Evolutionary conservation across 2,329 filamentous ascomycete species (phyloP).

Genomic region (Ophiostoma triangulosporum): DNA sequence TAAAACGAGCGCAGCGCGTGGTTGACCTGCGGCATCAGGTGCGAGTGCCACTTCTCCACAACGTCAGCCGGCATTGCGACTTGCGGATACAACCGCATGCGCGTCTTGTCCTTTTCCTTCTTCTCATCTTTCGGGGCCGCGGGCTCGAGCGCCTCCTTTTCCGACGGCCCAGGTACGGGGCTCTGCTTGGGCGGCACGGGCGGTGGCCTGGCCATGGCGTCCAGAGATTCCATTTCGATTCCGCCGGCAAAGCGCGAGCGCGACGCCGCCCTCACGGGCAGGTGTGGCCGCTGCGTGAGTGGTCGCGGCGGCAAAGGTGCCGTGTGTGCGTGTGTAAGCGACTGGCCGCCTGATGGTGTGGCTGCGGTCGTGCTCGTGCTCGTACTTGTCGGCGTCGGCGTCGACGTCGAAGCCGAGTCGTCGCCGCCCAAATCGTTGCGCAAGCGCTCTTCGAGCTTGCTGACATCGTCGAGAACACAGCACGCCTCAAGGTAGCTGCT

Average conservation of each 20-base stretch:
- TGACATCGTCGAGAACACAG: slow-evolving; percentile 46
- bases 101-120: slow-evolving; percentile 19
- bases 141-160: slow-evolving; percentile 5
- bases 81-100: slow-evolving; percentile 46
- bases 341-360: background rate
- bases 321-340: slow-evolving; percentile 1
- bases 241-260: background rate
- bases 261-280: too few species aligned
- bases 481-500: slow-evolving; percentile 49
- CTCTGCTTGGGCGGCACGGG: slow-evolving; percentile 11
- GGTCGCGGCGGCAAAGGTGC: background rate
- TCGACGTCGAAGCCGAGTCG: background rate
- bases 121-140: background rate
- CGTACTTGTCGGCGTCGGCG: background rate
- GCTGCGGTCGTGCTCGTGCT: too few species aligned
- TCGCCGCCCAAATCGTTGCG: slow-evolving; percentile 31
- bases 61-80: slow-evolving; percentile 44
- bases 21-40: slow-evolving; percentile 61
- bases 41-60: slow-evolving; percentile 58
- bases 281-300: too few species aligned
- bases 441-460: slow-evolving; percentile 39
- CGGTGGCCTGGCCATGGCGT: background rate
- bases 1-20: slow-evolving; percentile 57
- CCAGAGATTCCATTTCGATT: background rate
- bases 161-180: background rate